These are phyloP conservation scores for Effrenium voratum DNA, from an alignment of 73 alveolate species.

Conservation along the genomic window DNA sequence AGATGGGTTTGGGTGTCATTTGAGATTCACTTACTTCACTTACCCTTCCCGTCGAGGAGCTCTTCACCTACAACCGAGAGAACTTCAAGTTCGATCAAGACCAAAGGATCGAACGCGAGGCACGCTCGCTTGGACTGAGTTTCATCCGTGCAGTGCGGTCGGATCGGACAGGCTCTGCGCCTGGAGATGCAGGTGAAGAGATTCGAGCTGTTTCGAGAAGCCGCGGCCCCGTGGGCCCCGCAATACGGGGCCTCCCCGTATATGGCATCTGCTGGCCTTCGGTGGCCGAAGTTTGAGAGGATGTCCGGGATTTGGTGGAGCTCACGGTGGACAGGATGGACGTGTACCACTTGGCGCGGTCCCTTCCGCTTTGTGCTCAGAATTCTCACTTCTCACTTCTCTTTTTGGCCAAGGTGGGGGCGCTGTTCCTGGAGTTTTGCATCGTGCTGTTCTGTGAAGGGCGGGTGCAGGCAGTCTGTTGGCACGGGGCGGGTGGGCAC, in stretches of 20 bases:
- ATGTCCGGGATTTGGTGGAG: conserved; percentile 89
- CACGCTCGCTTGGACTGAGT: not conserved
- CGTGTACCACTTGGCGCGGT: conserved; percentile 67
- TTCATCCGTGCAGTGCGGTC: not conserved
- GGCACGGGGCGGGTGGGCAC: too few species aligned
- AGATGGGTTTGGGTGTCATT: not conserved
- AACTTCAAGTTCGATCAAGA: conserved; percentile 91
- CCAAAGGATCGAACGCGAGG: conserved; percentile 91
- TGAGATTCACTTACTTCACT: not conserved
- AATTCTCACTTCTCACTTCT: not conserved
- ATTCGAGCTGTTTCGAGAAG: conserved; percentile 83
- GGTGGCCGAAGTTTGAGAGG: not conserved
- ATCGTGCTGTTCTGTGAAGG: conserved; percentile 93
- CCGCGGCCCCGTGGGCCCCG: not conserved
- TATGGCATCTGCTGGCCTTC: not conserved
- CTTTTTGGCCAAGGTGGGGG: conserved; percentile 46
- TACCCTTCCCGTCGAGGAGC: conserved; percentile 14
- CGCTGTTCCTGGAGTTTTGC: conserved; percentile 92
- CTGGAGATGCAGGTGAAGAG: conserved; percentile 94
- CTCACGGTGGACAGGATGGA: conserved; percentile 94
- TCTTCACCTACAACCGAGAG: conserved; percentile 90
- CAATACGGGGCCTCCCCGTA: not conserved
- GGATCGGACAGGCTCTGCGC: conserved; percentile 26
- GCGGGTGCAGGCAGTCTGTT: conserved; percentile 92
- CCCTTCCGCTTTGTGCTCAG: not conserved